Percentiles rank a stretch among this genome's conserved stretches.
phyloP scores from a whole-genome alignment of 208 protist species.

The Naegleria fowleri region DNA sequence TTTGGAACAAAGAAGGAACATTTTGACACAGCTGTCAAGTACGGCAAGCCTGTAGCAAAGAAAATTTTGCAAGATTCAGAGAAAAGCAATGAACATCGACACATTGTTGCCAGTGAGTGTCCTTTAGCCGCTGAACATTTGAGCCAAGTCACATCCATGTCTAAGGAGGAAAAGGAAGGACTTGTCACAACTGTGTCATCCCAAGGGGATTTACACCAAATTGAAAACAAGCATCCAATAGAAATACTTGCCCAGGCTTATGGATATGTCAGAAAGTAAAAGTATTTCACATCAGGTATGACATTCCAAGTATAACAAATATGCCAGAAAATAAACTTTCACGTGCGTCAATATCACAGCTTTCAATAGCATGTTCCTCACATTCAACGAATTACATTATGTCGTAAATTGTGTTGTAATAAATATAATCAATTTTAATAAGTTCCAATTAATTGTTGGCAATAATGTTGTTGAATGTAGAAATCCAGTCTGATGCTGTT shows the following conservation, averaged over 20 bases:
- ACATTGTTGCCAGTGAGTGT: background rate
- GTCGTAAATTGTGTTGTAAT: no score
- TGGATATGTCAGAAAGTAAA: no score
- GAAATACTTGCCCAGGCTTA: background rate
- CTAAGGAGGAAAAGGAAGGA: background rate
- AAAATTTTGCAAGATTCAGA: background rate
- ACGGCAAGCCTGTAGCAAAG: constrained; percentile 11
- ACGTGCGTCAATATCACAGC: no score
- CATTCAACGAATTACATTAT: no score
- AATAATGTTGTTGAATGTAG: constrained; percentile 6
- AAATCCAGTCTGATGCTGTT: background rate
- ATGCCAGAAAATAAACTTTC: no score
- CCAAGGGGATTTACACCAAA: background rate
- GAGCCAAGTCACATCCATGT: background rate
- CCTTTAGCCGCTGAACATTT: background rate
- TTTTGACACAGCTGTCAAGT: constrained; percentile 12
- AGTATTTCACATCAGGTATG: no score
- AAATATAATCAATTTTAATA: background rate
- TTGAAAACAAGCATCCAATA: background rate
- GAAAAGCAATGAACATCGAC: background rate
- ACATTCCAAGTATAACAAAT: no score
- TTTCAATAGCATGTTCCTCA: no score
- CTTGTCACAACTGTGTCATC: background rate
- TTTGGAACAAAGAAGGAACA: constrained; percentile 13
- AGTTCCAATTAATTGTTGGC: background rate